These are phyloP conservation scores for Parastagonospora nodorum DNA, from an alignment of 2,329 filamentous ascomycete genomes.

Conservation along the genomic window DNA sequence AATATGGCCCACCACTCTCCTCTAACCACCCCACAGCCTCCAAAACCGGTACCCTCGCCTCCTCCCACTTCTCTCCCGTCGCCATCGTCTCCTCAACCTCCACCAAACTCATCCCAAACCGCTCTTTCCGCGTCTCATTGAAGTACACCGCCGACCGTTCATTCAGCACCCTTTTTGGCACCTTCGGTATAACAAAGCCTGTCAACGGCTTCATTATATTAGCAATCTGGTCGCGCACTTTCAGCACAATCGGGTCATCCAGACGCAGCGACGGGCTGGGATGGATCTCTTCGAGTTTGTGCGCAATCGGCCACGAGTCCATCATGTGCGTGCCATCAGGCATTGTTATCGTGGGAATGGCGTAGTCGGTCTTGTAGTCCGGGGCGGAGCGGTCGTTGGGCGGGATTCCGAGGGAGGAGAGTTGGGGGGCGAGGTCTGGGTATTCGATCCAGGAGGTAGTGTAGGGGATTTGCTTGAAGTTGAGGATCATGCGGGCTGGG, in stretches of 20 bases:
- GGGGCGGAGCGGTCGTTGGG: conserved; percentile 49
- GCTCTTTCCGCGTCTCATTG: conserved; percentile 55
- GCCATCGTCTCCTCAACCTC: conserved; percentile 56
- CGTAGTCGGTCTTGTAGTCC: conserved; percentile 52
- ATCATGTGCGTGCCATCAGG: conserved; percentile 64
- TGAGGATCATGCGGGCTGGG: conserved; percentile 66
- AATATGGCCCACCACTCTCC: conserved; percentile 64
- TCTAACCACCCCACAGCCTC: conserved; percentile 54
- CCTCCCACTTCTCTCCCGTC: conserved; percentile 57
- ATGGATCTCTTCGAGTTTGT: conserved; percentile 62
- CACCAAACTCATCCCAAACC: conserved; percentile 59
- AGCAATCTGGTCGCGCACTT: conserved; percentile 51
- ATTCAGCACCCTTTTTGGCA: conserved; percentile 59
- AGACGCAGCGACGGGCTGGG: conserved; percentile 64
- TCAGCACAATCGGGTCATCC: conserved; percentile 56
- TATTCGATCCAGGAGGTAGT: conserved; percentile 73
- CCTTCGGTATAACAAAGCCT: conserved; percentile 45
- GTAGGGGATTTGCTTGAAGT: conserved; percentile 71
- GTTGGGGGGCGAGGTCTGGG: conserved; percentile 63
- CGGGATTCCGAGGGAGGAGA: conserved; percentile 58
- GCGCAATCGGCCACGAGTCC: conserved; percentile 67
- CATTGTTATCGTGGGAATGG: conserved; percentile 61
- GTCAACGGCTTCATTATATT: conserved; percentile 24
- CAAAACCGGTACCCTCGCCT: conserved; percentile 46
- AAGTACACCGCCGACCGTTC: conserved; percentile 61